Percentiles rank a stretch among this genome's conserved stretches.
Evolutionary conservation across 495 filamentous ascomycete genomes (phyloP).

Genomic region (Tuber microsphaerosporum): DNA sequence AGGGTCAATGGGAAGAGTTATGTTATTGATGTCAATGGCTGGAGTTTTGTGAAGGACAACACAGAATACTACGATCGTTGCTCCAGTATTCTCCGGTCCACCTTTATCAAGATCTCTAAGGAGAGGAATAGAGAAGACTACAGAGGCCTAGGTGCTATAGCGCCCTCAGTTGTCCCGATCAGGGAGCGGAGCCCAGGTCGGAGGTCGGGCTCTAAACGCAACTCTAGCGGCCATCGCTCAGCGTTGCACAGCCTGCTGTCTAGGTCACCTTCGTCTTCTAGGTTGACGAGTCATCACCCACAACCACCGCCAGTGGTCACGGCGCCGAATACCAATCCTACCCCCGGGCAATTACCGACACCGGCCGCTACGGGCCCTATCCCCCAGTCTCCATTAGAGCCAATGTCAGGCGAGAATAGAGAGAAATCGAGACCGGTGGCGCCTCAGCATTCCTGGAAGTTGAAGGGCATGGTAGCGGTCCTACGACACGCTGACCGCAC

Average conservation of each 20-base stretch:
- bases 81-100: conserved; percentile 72
- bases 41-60: conserved; percentile 99
- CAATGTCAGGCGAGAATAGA: conserved; percentile 40
- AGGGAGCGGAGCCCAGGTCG: conserved; percentile 36
- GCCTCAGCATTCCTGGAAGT: conserved; percentile 90
- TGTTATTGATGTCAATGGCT: conserved; percentile 98
- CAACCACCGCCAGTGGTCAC: conserved; percentile 41
- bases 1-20: conserved; percentile 81
- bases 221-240: conserved; percentile 40
- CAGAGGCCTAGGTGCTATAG: conserved; percentile 30
- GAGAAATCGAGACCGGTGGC: conserved; percentile 64
- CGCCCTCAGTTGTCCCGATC: conserved; percentile 32
- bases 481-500: conserved; percentile 94
- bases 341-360: conserved; percentile 28
- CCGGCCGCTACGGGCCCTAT: conserved; percentile 33
- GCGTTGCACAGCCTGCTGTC: conserved; percentile 52
- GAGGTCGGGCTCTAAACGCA: conserved; percentile 36
- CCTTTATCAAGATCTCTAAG: conserved; percentile 71
- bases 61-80: conserved; percentile 95
- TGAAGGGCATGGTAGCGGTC: conserved; percentile 97
- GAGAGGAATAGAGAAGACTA: conserved; percentile 46
- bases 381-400: conserved; percentile 41
- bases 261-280: conserved; percentile 35
- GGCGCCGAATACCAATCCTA: conserved; percentile 38
- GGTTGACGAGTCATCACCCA: conserved; percentile 50